Base-by-base conservation (phyloP, 768 basidiomycete species). In the Pleurotus platypus region DNA sequence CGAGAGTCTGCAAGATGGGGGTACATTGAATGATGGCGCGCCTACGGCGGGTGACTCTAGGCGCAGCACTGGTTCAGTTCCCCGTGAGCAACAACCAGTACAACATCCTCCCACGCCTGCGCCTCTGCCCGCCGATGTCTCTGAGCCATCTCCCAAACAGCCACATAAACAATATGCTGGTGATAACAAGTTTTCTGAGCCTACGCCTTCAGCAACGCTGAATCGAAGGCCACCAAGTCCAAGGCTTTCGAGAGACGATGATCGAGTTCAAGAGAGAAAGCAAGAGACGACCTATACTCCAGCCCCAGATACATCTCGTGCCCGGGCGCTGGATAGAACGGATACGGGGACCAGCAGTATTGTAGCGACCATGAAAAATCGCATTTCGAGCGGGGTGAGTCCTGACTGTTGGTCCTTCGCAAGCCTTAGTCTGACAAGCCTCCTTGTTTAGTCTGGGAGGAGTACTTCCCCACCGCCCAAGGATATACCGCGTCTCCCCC, bases 291-390 rank as follows among this genome's bases (percentile, higher is more conserved):
- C 1, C 3, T 35, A 35, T 11, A 24, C n/a, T 13, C 30, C 48
- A 8, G 48, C 22, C 15, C 48, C 48, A 6, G 42, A 39, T 43
- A 43, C 54, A 45, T 11, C 46, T 9, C 24, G 37, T 20, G 43
- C 43, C 37, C 20, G 39, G 54, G 37, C 64, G 13, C 62, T 83
- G 3, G 82, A 86, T 50, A 76, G 81, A 58, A 75, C 68, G 18
- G 83, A 85, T 46, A 81, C 83, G 2, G 77, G 75, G 5, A 76
- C 69, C 40, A 85, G 81, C 59, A 78, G 64, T 62, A 70, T 86
- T 22, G 89, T 92, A 46, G 85, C 89, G 43, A 81, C 82, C 1
- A 83, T 92, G 77, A 78, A 85, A 45, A 80, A 79, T 64, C 81
- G 80, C 49, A 90, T 87, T 61, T 76, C 81, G 18, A 77, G 71